phyloP scores from a whole-genome alignment of 2,329 filamentous ascomycete genomes.

The Diaporthe ilicicola region DNA sequence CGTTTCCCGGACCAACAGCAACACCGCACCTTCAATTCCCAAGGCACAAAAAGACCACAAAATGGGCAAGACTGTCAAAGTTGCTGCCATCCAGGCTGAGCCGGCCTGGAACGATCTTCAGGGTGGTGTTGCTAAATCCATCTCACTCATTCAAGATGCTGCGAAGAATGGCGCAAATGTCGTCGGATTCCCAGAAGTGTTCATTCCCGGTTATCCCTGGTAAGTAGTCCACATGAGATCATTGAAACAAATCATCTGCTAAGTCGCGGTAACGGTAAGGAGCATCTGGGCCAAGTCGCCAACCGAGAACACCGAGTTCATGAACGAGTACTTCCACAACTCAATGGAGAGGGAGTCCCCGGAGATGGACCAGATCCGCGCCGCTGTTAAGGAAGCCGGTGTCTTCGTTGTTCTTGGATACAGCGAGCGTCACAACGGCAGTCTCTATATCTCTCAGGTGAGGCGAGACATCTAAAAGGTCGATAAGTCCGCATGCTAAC shows the following conservation, averaged over 20 bases:
- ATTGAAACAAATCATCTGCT: no score
- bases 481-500: no score
- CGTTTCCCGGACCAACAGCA: no score
- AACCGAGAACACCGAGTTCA: slow-evolving; percentile 46
- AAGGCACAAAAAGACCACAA: not conserved
- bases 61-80: not conserved
- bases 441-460: slow-evolving; percentile 54
- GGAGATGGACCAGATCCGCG: slow-evolving; percentile 53
- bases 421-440: slow-evolving; percentile 53
- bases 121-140: slow-evolving; percentile 39
- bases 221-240: slow-evolving; percentile 37
- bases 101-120: slow-evolving; percentile 24
- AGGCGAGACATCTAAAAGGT: no score
- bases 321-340: slow-evolving; percentile 56
- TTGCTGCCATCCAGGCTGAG: slow-evolving; percentile 24
- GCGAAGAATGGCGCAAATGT: slow-evolving; percentile 44
- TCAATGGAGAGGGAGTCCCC: slow-evolving; percentile 49
- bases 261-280: slow-evolving; percentile 33
- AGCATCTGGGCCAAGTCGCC: slow-evolving; percentile 41
- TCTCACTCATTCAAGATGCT: slow-evolving; percentile 44
- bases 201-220: slow-evolving; percentile 57
- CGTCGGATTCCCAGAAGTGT: slow-evolving; percentile 54
- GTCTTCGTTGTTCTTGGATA: slow-evolving; percentile 57
- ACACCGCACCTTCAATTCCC: not conserved
- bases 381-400: slow-evolving; percentile 54